Conservation (phyloP, 441 rosid species). For the Syzygium syzygioides region DNA sequence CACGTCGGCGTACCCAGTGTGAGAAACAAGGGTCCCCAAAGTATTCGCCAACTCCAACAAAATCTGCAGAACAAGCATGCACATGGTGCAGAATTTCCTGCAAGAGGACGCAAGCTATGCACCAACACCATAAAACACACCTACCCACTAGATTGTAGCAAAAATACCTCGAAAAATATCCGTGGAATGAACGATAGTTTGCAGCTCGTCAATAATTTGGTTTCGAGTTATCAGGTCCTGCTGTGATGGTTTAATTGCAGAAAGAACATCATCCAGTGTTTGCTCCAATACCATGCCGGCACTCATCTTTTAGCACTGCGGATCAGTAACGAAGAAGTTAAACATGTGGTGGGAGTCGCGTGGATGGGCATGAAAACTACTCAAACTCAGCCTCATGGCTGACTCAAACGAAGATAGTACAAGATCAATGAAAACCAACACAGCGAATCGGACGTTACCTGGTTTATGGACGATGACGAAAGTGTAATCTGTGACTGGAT, state of each 20-base stretch:
- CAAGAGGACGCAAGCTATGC: neutral
- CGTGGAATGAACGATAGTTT: conserved; percentile 37
- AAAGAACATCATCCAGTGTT: conserved; percentile 49
- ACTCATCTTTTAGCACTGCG: conserved; percentile 32
- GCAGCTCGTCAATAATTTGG: conserved; percentile 47
- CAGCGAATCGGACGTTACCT: neutral
- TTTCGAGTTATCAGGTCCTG: conserved; percentile 42
- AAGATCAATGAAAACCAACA: neutral
- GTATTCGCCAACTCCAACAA: too few species aligned
- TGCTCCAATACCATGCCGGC: conserved; percentile 32
- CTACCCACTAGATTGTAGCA: conserved; percentile 1
- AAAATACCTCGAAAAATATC: conserved; percentile 62
- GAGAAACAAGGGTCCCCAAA: too few species aligned
- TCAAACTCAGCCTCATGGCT: neutral
- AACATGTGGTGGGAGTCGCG: neutral
- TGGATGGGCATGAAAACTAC: neutral
- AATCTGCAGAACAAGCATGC: neutral
- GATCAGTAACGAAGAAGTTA: neutral
- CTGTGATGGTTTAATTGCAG: conserved; percentile 41
- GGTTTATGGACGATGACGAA: neutral
- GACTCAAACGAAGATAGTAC: neutral
- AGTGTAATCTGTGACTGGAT: neutral
- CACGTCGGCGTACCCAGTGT: too few species aligned
- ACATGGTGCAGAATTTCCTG: neutral
- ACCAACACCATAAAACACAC: neutral